Conservation (phyloP, 2,329 filamentous ascomycete species). For the Aspergillus awamori region DNA sequence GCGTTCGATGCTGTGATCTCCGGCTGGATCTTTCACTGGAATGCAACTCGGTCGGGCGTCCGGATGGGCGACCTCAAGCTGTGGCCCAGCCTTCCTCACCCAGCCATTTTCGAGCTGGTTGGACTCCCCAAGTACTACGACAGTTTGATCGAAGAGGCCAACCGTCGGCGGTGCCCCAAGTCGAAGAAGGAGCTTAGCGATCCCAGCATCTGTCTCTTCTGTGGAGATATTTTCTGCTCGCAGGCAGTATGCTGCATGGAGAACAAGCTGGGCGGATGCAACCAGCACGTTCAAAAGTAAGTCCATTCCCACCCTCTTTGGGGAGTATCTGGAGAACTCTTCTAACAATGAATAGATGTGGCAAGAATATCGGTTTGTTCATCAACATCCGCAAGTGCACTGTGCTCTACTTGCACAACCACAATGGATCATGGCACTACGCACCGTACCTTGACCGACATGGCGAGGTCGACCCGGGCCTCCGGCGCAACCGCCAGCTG, state of each 20-base stretch:
- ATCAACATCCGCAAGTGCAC: slow-evolving; percentile 97
- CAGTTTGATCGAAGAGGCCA: slow-evolving; percentile 87
- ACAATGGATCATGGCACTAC: slow-evolving; percentile 78
- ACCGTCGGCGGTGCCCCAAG: slow-evolving; percentile 78
- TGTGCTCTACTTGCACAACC: slow-evolving; percentile 80
- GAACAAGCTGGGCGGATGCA: slow-evolving; percentile 77
- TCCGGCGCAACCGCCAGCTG: slow-evolving; percentile 83
- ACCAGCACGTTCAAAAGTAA: slow-evolving; percentile 85
- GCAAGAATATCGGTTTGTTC: slow-evolving; percentile 87
- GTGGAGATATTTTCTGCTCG: slow-evolving; percentile 93
- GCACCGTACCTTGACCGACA: slow-evolving; percentile 96
- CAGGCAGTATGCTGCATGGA: slow-evolving; percentile 86
- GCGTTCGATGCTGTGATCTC: slow-evolving; percentile 55
- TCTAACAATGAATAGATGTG: slow-evolving; percentile 64
- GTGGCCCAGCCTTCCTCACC: slow-evolving; percentile 68
- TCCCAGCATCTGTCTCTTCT: slow-evolving; percentile 89
- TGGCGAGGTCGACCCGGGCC: slow-evolving; percentile 90
- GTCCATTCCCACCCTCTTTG: slow-evolving; percentile 31
- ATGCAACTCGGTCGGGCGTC: slow-evolving; percentile 35
- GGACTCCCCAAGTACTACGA: slow-evolving; percentile 92
- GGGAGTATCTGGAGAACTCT: slow-evolving; percentile 10
- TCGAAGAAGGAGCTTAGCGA: slow-evolving; percentile 91
- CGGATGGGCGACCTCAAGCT: slow-evolving; percentile 37
- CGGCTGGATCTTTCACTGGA: slow-evolving; percentile 70
- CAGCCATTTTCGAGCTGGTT: slow-evolving; percentile 89